These are phyloP conservation scores for Conidiobolus coronatus DNA, from an alignment of 371 early-diverging fungal species.

Conservation along the genomic window DNA sequence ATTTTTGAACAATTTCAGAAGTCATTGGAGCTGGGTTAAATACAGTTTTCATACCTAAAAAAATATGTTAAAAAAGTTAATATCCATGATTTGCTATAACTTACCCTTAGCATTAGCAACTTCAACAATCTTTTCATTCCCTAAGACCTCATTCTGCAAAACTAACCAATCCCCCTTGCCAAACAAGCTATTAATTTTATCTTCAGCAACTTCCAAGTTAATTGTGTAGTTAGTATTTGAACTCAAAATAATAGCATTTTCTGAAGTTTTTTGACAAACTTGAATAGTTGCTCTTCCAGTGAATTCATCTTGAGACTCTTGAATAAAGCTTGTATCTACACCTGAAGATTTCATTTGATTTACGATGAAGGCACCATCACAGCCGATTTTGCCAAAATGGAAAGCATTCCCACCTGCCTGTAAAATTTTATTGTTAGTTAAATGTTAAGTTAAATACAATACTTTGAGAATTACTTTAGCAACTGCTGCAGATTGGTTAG, in stretches of 20 bases:
- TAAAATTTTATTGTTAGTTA: neutral
- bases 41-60: neutral
- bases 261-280: neutral
- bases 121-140: neutral
- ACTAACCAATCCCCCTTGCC: neutral
- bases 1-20: neutral
- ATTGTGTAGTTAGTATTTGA: neutral
- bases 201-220: neutral
- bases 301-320: no score
- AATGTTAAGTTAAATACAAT: neutral
- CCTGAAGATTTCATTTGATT: neutral
- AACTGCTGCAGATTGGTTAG: conserved; percentile 64
- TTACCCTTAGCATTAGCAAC: neutral
- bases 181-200: neutral
- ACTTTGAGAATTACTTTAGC: conserved; percentile 20
- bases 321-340: neutral
- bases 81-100: no score
- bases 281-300: neutral
- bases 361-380: neutral
- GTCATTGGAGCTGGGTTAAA: neutral
- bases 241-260: neutral
- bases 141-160: neutral
- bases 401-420: neutral
- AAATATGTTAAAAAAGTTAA: no score
- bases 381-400: neutral